Conservation (phyloP, 495 filamentous ascomycete species). For the Podospora fimiseda region DNA sequence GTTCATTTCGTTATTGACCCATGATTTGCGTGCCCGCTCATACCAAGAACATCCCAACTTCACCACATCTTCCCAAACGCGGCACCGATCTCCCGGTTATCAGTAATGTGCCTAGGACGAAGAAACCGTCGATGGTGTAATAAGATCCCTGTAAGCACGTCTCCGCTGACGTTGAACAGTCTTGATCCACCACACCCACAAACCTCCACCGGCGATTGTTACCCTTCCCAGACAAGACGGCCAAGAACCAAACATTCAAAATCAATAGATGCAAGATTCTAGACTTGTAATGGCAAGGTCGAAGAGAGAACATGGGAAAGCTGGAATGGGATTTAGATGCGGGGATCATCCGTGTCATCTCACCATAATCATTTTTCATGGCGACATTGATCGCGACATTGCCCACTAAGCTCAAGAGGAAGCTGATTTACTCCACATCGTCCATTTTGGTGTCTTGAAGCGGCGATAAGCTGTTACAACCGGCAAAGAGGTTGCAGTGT, state of each 20-base stretch:
- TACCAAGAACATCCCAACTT: background rate
- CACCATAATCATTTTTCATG: conserved; percentile 9
- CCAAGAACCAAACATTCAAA: too few species aligned
- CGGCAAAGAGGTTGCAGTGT: background rate
- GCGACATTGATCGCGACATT: conserved; percentile 15
- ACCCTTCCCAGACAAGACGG: too few species aligned
- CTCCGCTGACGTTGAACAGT: too few species aligned
- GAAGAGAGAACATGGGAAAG: too few species aligned
- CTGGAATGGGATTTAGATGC: conserved; percentile 1
- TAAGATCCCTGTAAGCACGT: conserved; percentile 22
- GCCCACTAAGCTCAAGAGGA: conserved; percentile 7
- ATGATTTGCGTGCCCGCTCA: background rate
- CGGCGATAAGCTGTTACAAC: background rate
- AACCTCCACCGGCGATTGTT: too few species aligned
- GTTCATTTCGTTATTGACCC: conserved; percentile 1
- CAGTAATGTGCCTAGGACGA: background rate
- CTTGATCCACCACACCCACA: background rate
- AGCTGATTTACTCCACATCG: background rate
- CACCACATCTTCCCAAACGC: background rate
- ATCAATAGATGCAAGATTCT: too few species aligned
- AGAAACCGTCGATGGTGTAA: conserved; percentile 21
- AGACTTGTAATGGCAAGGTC: too few species aligned
- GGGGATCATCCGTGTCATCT: too few species aligned
- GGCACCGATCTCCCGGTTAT: background rate
- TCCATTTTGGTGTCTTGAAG: background rate